Base-by-base conservation (phyloP, 2,329 filamentous ascomycete species). In the Sclerotinia subarctica region DNA sequence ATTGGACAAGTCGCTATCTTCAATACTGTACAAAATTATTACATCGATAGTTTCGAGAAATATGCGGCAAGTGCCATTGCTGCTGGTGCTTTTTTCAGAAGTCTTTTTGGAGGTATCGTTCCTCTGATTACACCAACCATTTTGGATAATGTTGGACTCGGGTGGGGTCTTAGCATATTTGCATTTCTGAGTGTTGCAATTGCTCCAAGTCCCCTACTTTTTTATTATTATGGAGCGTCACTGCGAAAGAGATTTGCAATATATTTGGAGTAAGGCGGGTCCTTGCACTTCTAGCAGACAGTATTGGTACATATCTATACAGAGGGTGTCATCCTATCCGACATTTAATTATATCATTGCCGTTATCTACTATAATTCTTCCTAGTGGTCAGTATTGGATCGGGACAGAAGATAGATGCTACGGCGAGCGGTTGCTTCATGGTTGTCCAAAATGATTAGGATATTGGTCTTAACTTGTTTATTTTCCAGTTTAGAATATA, bases 11-110 rank as follows among this genome's bases (percentile, higher is more conserved):
- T 86, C 15, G 81, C 83, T 71, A 83, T 84, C 42, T 75, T 85
- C 66, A 85, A 85, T 67, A 79, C 78, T 17, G 82, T 82, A 21
- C 83, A 85, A 65, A 86, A 85, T 64, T 85, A 85, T 73, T 84
- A 84, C 72, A 84, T 85, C 58, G 82, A 84, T 72, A 78, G 79
- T 29, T 84, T 84, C 67, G 82, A 83, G 68, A 79, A 79, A 73
- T 83, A 82, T 69, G 82, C 82, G 7, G 82, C 82, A 8, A 80
- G 78, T 47, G 82, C 82, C 0, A 83, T 84, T 64, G 82, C 82
- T 6, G 82, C 82, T 5, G 82, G 81, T 0, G 79, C 82, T 0
- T 78, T 83, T 0, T 83, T 84, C 65, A 74, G 82, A 26, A 79
- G 78, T 58, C 51, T 84, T 1, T 73, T 83, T 21, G 82, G 82